phyloP scores from a whole-genome alignment of 2,329 filamentous ascomycete species.

The Mariannaea elegans region DNA sequence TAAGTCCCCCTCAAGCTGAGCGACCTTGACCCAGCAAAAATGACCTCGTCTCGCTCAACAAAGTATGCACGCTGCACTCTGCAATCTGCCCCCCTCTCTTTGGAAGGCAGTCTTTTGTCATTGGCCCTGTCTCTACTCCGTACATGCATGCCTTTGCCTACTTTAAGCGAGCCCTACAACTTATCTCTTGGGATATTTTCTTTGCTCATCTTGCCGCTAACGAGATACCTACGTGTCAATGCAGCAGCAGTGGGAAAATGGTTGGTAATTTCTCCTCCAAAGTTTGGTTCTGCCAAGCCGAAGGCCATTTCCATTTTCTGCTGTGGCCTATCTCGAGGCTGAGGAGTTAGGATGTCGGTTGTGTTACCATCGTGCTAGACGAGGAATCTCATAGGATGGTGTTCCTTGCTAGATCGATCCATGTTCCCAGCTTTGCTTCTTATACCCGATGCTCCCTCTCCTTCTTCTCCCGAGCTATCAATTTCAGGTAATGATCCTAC shows the following conservation, averaged over 20 bases:
- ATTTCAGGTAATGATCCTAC: background rate
- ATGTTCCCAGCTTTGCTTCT: slow-evolving; percentile 3
- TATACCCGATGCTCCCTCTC: background rate
- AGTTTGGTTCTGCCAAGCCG: slow-evolving; percentile 1
- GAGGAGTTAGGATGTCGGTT: background rate
- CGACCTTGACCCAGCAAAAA: background rate
- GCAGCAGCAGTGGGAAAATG: slow-evolving; percentile 6
- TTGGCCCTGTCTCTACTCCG: background rate
- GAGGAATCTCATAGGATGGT: slow-evolving; percentile 15
- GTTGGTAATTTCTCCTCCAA: slow-evolving; percentile 6
- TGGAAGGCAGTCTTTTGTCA: background rate
- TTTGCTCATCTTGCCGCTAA: slow-evolving; percentile 9
- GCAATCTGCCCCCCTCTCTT: background rate
- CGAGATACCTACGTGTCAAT: slow-evolving; percentile 24
- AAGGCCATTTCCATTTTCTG: too few species aligned
- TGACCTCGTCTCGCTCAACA: background rate
- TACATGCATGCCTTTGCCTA: background rate
- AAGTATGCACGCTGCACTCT: background rate
- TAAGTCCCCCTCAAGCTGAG: slow-evolving; percentile 13
- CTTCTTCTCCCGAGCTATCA: slow-evolving; percentile 3
- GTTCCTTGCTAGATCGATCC: slow-evolving; percentile 20
- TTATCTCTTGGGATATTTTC: background rate
- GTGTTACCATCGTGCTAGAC: background rate
- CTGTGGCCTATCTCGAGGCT: background rate
- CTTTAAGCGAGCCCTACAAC: background rate